phyloP scores from a whole-genome alignment of 176 grass and related monocot species.

The Pharus latifolius region DNA sequence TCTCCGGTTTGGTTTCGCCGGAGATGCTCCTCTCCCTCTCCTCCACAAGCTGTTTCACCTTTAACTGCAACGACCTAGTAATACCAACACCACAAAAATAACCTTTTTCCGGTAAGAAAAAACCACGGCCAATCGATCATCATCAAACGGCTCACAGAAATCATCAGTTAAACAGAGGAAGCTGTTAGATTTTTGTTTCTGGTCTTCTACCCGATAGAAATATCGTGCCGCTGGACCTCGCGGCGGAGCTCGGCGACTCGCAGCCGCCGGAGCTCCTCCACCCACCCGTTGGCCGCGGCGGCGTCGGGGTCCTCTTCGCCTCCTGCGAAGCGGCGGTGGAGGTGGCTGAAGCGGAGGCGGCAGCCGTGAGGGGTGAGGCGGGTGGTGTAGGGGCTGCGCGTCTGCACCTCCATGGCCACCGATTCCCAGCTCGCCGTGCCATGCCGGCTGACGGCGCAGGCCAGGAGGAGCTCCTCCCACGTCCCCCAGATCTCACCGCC shows the following conservation, averaged over 20 bases:
- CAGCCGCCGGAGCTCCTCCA: constrained; percentile 76
- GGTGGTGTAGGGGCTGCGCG: constrained; percentile 35
- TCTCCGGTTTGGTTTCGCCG: constrained; percentile 20
- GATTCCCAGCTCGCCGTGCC: constrained; percentile 83
- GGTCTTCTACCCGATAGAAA: constrained; percentile 61
- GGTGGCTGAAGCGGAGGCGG: constrained; percentile 54
- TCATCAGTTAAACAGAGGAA: not conserved
- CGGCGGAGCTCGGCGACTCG: constrained; percentile 92
- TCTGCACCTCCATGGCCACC: constrained; percentile 74
- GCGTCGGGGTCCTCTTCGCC: constrained; percentile 22
- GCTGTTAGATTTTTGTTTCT: not conserved
- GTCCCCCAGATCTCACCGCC: constrained; percentile 90
- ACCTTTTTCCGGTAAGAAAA: not conserved
- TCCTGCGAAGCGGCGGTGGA: constrained; percentile 64
- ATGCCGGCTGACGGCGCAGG: constrained; percentile 71
- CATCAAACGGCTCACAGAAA: constrained; percentile 1
- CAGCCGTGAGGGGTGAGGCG: constrained; percentile 60
- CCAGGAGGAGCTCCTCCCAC: constrained; percentile 87
- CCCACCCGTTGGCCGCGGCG: constrained; percentile 46
- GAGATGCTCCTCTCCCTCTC: constrained; percentile 36
- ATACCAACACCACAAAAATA: not conserved
- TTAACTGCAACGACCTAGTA: constrained; percentile 64
- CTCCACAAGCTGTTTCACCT: constrained; percentile 61
- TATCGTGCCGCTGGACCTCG: constrained; percentile 87
- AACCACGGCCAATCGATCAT: not conserved